Conservation (phyloP, 371 early-diverging fungal genomes). For the Parasitella parasitica region DNA sequence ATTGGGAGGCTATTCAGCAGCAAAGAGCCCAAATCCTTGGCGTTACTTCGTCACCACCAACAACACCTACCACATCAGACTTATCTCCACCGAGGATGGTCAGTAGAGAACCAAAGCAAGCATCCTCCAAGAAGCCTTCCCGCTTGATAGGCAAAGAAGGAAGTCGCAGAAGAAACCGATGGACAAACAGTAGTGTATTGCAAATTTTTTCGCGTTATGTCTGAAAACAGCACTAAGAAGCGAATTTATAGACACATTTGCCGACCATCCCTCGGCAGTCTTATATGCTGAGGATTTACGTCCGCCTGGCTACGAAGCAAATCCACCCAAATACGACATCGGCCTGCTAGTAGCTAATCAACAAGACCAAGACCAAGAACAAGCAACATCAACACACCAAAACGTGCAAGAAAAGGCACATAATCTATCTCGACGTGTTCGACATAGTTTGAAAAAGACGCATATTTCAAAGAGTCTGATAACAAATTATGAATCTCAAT, state of each 20-base stretch:
- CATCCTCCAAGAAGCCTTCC: constrained; percentile 7
- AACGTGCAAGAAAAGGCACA: neutral
- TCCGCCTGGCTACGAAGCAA: constrained; percentile 29
- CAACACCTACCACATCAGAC: neutral
- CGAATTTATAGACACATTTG: constrained; percentile 33
- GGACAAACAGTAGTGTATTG: constrained; percentile 31
- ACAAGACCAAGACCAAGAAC: neutral
- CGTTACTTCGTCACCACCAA: neutral
- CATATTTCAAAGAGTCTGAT: constrained; percentile 33
- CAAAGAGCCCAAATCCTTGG: constrained; percentile 9
- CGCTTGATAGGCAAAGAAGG: constrained; percentile 35
- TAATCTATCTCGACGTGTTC: constrained; percentile 14
- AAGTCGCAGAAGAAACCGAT: constrained; percentile 33
- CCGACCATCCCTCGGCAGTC: constrained; percentile 35
- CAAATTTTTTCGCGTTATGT: neutral
- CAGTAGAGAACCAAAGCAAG: neutral
- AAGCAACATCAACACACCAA: no score
- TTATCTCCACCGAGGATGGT: neutral
- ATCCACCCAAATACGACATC: neutral
- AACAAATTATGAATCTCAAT: constrained; percentile 23
- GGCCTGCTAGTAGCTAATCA: neutral
- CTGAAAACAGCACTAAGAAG: neutral
- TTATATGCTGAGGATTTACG: constrained; percentile 36
- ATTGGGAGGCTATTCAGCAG: constrained; percentile 19
- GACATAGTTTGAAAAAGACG: constrained; percentile 25